Percentiles rank a stretch among this genome's conserved stretches.
phyloP scores from a whole-genome alignment of 2,329 filamentous ascomycete genomes.

The Fusarium multiceps region DNA sequence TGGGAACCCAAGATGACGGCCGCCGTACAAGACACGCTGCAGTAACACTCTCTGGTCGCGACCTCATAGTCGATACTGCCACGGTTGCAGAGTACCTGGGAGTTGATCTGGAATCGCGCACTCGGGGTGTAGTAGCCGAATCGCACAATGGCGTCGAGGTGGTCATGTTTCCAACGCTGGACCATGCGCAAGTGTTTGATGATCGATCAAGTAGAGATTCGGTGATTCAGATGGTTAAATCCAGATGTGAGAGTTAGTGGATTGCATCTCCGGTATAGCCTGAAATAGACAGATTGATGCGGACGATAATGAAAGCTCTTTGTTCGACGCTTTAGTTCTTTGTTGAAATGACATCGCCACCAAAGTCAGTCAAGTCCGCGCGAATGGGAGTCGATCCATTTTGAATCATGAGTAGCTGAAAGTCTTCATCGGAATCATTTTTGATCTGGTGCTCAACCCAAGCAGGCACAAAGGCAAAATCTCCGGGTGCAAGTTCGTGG shows the following conservation, averaged over 20 bases:
- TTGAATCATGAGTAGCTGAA: slow-evolving; percentile 74
- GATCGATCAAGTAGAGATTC: slow-evolving; percentile 43
- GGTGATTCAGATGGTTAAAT: slow-evolving; percentile 47
- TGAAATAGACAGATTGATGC: neutral
- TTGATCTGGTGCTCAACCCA: slow-evolving; percentile 77
- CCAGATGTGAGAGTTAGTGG: slow-evolving; percentile 40
- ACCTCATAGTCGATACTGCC: slow-evolving; percentile 72
- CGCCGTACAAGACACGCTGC: slow-evolving; percentile 57
- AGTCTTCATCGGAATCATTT: slow-evolving; percentile 70
- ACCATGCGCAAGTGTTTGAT: slow-evolving; percentile 73
- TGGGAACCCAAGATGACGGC: slow-evolving; percentile 39
- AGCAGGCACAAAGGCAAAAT: slow-evolving; percentile 77
- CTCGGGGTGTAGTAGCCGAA: slow-evolving; percentile 22
- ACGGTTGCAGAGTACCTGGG: slow-evolving; percentile 68
- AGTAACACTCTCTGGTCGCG: slow-evolving; percentile 68
- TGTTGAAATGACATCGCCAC: slow-evolving; percentile 56
- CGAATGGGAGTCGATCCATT: slow-evolving; percentile 70
- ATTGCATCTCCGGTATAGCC: slow-evolving; percentile 10
- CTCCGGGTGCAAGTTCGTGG: slow-evolving; percentile 69
- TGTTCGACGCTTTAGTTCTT: slow-evolving; percentile 24
- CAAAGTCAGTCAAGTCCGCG: slow-evolving; percentile 72
- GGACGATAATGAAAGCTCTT: neutral
- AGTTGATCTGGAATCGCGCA: slow-evolving; percentile 12
- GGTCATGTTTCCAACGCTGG: slow-evolving; percentile 68
- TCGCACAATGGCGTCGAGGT: slow-evolving; percentile 59